Conservation (phyloP, 2,329 filamentous ascomycete species). For the Phialophora tarda region DNA sequence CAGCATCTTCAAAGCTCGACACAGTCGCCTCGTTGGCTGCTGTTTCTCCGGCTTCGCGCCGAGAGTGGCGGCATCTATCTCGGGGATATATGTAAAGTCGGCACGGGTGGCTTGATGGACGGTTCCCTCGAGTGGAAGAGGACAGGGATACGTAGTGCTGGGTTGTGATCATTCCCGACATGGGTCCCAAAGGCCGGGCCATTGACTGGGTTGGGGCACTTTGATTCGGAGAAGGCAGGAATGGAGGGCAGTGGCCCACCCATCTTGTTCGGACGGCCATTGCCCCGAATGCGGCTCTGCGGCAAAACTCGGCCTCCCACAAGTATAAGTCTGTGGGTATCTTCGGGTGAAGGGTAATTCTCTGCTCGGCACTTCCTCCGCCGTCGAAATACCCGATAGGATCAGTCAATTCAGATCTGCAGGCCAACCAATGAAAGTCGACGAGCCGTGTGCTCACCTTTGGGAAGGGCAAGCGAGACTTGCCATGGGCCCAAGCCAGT, state of each 20-base stretch:
- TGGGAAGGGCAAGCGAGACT: neutral
- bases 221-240: neutral
- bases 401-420: slow-evolving; percentile 3
- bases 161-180: neutral
- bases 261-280: neutral
- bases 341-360: slow-evolving; percentile 7
- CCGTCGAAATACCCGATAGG: neutral
- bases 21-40: neutral
- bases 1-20: neutral
- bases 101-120: neutral
- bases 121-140: neutral
- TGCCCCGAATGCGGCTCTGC: slow-evolving; percentile 23
- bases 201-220: slow-evolving; percentile 2
- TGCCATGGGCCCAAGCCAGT: neutral
- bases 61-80: neutral
- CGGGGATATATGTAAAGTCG: neutral
- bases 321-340: slow-evolving; percentile 15
- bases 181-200: neutral
- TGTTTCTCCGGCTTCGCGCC: neutral
- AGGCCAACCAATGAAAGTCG: slow-evolving; percentile 4
- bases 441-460: neutral
- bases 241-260: neutral
- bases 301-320: slow-evolving; percentile 15
- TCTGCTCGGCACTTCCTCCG: neutral
- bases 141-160: slow-evolving; percentile 9